phyloP scores from a whole-genome alignment of 225 moss, liverwort and hornwort genomes.

The Pseudoscleropodium purum region DNA sequence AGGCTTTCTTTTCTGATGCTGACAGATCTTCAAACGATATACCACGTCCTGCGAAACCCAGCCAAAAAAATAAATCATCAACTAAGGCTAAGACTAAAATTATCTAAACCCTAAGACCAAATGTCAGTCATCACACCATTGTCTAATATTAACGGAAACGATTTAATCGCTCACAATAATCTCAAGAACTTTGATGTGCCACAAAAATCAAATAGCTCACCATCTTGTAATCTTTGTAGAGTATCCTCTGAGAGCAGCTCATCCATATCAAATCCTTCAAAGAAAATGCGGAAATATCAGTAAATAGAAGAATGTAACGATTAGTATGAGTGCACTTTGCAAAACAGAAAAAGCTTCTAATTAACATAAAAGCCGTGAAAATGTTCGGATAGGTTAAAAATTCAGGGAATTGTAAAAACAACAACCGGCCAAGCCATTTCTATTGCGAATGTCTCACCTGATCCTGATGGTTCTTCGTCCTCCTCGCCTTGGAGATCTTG shows the following conservation, averaged over 20 bases:
- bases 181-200: not conserved
- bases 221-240: constrained; percentile 50
- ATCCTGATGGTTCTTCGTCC: constrained; percentile 25
- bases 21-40: constrained; percentile 64
- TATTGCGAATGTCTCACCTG: constrained; percentile 2
- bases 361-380: not conserved
- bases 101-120: not conserved
- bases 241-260: constrained; percentile 57
- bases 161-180: not conserved
- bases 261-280: constrained; percentile 24
- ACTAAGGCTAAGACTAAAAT: not conserved
- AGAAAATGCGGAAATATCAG: not conserved
- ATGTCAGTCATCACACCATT: not conserved
- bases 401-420: too few relatives aligned
- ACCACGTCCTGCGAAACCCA: constrained; percentile 37
- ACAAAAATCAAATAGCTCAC: constrained; percentile 19
- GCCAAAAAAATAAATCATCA: not conserved
- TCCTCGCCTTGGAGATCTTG: constrained; percentile 29
- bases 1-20: constrained; percentile 55
- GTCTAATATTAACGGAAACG: not conserved
- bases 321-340: not conserved
- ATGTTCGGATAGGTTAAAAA: not conserved
- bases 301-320: not conserved
- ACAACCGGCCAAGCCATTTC: not conserved
- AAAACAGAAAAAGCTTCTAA: not conserved